Conservation (phyloP, 2,329 filamentous ascomycete species). For the Verticillium nonalfalfae region DNA sequence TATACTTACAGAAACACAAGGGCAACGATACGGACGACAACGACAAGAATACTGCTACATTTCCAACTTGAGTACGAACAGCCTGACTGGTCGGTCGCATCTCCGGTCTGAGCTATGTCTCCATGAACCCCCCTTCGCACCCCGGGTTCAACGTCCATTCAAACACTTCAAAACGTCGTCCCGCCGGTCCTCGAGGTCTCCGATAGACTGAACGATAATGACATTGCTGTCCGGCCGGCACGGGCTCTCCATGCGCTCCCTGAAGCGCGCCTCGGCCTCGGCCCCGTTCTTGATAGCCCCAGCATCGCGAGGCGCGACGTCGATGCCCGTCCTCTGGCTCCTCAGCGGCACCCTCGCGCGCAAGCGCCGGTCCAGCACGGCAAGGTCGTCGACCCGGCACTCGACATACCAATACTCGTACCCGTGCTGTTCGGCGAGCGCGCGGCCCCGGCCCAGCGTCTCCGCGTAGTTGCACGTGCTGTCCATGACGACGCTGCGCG, state of each 20-base stretch:
- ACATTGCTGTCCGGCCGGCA: slow-evolving; percentile 17
- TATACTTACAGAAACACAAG: too few species aligned
- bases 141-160: not conserved
- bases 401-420: slow-evolving; percentile 23
- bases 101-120: too few species aligned
- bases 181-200: slow-evolving; percentile 10
- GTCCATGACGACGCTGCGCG: slow-evolving; percentile 26
- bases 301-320: slow-evolving; percentile 16
- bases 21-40: too few species aligned
- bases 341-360: slow-evolving; percentile 15
- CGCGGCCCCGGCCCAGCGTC: slow-evolving; percentile 19
- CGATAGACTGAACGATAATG: slow-evolving; percentile 18
- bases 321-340: slow-evolving; percentile 22
- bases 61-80: too few species aligned
- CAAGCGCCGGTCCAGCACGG: slow-evolving; percentile 21
- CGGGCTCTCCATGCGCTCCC: slow-evolving; percentile 21
- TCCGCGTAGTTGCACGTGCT: slow-evolving; percentile 27
- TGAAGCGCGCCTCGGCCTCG: slow-evolving; percentile 15
- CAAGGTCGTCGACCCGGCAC: slow-evolving; percentile 20
- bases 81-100: too few species aligned
- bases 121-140: too few species aligned
- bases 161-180: slow-evolving; percentile 17
- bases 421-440: slow-evolving; percentile 16
- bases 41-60: too few species aligned
- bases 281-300: not conserved